Evolutionary conservation across 768 basidiomycete species (phyloP), one percentile per base, ranked within the genome.

Genomic region (Calocera viscosa): DNA sequence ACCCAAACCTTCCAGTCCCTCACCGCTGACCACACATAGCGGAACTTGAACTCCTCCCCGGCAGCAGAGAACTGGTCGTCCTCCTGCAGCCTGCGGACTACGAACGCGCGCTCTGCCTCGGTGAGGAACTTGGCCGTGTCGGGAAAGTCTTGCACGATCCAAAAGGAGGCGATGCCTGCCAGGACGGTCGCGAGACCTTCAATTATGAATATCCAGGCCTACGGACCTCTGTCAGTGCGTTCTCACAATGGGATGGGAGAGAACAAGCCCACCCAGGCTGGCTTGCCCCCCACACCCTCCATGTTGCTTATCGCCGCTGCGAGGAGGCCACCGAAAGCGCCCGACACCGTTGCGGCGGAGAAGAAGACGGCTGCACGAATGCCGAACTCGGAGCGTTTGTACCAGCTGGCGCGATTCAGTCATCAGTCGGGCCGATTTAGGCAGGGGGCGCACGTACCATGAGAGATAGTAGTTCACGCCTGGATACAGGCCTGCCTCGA

Each of bases 71-170:
- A 86, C 72, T 88, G 85, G 69, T 84, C 80, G 72, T 89, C 86
- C 14, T 75, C 72, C 72, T 90, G 86, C 38, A 91, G 77, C 22
- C 87, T 79, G 26, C 84, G 81, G 65, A 90, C 79, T 64, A 89
- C 81, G 22, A 86, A 78, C 10, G 68, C 69, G 35, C 87, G 79
- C 75, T 91, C 89, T 1, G 77, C 81, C 70, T 88, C 86, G n/a
- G 80, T 81, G 5, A 91, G 78, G 78, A 90, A 91, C 70, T 82
- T 87, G 30, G 89, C 89, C 0, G 84, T 88, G 71, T 91, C 88
- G 1, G 90, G 89, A 76, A 91, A 91, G 73, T 91, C 90, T 71
- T 89, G 85, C 67, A 91, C 83, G 72, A 91, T 83, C 81, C 82
- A 91, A 77, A 85, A 90, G 1, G 88, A 89, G 11, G 79, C 73